Base-by-base conservation (phyloP, 202 grass and related monocot genomes). In the Schoenoplectus triqueter region DNA sequence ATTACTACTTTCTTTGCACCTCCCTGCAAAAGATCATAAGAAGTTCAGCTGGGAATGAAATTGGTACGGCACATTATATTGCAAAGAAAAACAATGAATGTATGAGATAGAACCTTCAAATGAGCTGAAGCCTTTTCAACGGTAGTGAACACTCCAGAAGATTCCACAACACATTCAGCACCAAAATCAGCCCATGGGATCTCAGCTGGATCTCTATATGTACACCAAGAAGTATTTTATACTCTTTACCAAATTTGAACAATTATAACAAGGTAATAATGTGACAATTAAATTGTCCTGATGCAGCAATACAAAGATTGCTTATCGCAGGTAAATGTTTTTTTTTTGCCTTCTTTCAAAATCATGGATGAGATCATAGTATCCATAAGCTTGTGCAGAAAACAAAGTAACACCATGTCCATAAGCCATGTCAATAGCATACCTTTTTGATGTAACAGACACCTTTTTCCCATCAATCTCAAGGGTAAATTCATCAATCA, bases 1-100 rank as follows among this genome's bases (percentile, higher is more conserved):
- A 98, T 98, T 55, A 98, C 89, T 22, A 98, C 95, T 90, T 98
- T 98, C 84, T 93, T 98, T 22, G 95, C 95, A 17, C 95, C 95
- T 61, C 95, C 95, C 95, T 98, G 62, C 39, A 87, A 78, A 85
- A 44, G 7, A 11, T 70, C 13, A 67, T 55, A 83, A 57, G 3
- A 81, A 65, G 22, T 74, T 85, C 17, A 85, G 45, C 42, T 63
- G 5, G n/a, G 50, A 65, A 73, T 40, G 20, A 59, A 41, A 77
- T 41, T 10, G 31, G 10, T 55, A 70, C 42, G 9, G 10, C 14
- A 57, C 7, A 57, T 46, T 80, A 71, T 57, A 80, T 73, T 65
- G 39, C 74, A 83, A 47, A 68, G 7, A 31, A 80, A 5, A 80
- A 85, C 54, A 78, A 59, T 39, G 9, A 52, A 62, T 64, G 17